Conservation (phyloP, 768 basidiomycete genomes). For the Wakefieldia striispora region DNA sequence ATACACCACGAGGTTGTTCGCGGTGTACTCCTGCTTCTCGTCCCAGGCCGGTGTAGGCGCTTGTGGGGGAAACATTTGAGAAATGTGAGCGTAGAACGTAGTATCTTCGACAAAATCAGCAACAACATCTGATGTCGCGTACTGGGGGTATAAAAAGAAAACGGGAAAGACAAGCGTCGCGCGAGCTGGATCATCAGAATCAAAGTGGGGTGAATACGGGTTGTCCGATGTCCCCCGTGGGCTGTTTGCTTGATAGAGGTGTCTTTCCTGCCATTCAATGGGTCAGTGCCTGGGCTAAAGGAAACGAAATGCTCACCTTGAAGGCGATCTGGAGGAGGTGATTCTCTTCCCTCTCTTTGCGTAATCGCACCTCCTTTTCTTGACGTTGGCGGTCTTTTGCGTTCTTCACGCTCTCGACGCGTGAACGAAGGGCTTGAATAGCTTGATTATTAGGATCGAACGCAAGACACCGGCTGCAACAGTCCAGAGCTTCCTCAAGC, state of each 20-base stretch:
- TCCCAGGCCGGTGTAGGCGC: constrained; percentile 77
- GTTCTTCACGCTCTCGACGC: constrained; percentile 43
- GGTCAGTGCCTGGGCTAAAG: constrained; percentile 1
- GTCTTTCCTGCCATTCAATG: constrained; percentile 57
- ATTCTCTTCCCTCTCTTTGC: constrained; percentile 52
- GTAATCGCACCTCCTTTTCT: constrained; percentile 48
- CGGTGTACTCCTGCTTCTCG: constrained; percentile 58
- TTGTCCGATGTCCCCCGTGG: constrained; percentile 49
- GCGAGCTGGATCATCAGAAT: constrained; percentile 58
- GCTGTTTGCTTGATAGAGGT: constrained; percentile 56
- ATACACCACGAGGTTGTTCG: constrained; percentile 71
- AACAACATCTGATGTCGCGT: constrained; percentile 87
- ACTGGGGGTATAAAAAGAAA: constrained; percentile 91
- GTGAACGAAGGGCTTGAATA: constrained; percentile 48
- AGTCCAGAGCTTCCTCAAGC: constrained; percentile 80
- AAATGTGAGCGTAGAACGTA: constrained; percentile 74
- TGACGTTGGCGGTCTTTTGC: constrained; percentile 51
- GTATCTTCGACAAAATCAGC: constrained; percentile 82
- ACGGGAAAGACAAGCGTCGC: constrained; percentile 75
- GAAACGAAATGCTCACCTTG: constrained; percentile 45
- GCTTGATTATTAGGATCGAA: constrained; percentile 58
- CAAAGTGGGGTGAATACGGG: constrained; percentile 64
- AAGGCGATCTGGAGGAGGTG: constrained; percentile 56
- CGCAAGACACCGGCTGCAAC: constrained; percentile 64
- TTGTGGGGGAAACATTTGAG: constrained; percentile 79